phyloP scores from a whole-genome alignment of 257 asterid species.

The Echium plantagineum region DNA sequence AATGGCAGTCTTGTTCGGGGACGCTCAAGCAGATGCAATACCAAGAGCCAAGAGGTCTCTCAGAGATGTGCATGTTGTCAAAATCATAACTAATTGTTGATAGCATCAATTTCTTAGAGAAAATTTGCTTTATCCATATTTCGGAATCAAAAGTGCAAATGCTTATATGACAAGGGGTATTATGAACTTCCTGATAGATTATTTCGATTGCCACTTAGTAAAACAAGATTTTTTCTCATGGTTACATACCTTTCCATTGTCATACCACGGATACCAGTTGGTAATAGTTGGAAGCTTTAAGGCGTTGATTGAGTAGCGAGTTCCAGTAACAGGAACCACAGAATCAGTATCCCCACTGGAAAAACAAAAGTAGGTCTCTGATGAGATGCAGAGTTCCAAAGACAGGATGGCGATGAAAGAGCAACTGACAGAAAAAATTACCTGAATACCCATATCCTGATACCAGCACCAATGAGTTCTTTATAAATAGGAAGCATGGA shows the following conservation, averaged over 20 bases:
- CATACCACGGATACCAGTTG: conserved; percentile 93
- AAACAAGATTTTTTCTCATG: too few species aligned
- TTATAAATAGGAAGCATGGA: conserved; percentile 91
- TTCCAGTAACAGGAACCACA: conserved; percentile 88
- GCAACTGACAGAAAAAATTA: conserved; percentile 11
- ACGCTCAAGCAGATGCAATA: too few species aligned
- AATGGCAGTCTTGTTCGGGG: too few species aligned
- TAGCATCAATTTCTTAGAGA: not conserved
- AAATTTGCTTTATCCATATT: too few species aligned
- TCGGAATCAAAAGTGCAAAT: too few species aligned
- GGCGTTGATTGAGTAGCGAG: conserved; percentile 92
- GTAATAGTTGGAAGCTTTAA: conserved; percentile 69
- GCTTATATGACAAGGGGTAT: too few species aligned
- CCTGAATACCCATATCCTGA: conserved; percentile 96
- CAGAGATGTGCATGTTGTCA: not conserved
- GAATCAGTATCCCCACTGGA: conserved; percentile 93
- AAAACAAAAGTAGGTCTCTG: not conserved
- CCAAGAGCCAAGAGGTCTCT: too few species aligned
- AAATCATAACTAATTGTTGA: not conserved
- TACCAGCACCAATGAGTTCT: conserved; percentile 73
- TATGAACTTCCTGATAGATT: not conserved
- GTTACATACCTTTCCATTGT: conserved; percentile 48
- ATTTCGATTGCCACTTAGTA: not conserved
- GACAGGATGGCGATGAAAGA: not conserved
- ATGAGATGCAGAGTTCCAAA: not conserved